phyloP scores from a whole-genome alignment of 2,329 filamentous ascomycete genomes.

The Grosmannia huntii region DNA sequence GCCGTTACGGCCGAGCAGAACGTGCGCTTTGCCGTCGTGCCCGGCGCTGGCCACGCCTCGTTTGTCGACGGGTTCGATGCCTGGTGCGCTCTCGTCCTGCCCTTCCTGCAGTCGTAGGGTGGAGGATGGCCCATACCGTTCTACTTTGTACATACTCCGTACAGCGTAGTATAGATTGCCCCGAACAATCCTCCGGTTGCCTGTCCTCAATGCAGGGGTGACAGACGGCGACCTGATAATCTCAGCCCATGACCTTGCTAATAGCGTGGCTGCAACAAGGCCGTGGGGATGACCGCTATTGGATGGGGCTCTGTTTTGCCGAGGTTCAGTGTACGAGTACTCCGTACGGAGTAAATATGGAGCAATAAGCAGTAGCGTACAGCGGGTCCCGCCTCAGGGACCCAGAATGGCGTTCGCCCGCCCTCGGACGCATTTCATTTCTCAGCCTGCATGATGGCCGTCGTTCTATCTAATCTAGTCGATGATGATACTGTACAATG shows the following conservation, averaged over 20 bases:
- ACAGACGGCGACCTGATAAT: no score
- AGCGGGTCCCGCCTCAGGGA: no score
- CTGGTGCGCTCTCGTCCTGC: slow-evolving; percentile 17
- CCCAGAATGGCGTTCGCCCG: no score
- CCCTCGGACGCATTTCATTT: no score
- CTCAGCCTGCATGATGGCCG: no score
- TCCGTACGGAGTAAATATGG: no score
- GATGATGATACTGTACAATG: background rate
- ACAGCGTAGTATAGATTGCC: no score
- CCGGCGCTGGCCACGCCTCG: slow-evolving; percentile 24
- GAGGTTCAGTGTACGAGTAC: background rate
- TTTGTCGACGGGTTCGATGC: slow-evolving; percentile 24
- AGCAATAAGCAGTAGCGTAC: no score
- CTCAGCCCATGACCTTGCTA: background rate
- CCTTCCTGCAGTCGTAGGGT: slow-evolving; percentile 9
- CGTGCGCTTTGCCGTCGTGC: slow-evolving; percentile 22
- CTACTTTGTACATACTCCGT: no score
- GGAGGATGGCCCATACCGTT: background rate
- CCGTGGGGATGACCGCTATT: background rate
- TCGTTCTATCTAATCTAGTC: no score
- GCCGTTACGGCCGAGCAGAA: background rate
- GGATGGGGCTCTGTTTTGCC: background rate
- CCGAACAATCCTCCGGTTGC: no score
- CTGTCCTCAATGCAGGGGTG: no score
- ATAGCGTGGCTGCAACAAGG: background rate